phyloP scores from a whole-genome alignment of 352 stramenopile species.

The Pythium vanterpoolii region DNA sequence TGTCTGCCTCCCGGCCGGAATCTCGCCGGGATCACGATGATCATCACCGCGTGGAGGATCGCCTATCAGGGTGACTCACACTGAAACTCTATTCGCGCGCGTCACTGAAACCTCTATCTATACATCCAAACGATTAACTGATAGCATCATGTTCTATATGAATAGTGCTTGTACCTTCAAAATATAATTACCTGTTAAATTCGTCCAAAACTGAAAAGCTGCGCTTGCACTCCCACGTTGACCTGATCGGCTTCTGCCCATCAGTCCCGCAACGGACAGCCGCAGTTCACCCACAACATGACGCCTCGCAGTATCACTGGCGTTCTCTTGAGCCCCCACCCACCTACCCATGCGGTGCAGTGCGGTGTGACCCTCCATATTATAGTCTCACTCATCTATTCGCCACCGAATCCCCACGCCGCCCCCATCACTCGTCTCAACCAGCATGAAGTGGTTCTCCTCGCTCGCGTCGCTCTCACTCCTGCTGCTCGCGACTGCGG shows the following conservation, averaged over 20 bases:
- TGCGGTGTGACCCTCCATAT: too few relatives aligned
- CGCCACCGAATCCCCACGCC: neutral
- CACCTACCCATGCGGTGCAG: too few relatives aligned
- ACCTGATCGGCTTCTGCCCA: neutral
- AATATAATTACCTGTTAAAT: neutral
- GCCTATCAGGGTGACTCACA: neutral
- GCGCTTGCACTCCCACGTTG: neutral
- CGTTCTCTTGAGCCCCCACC: too few relatives aligned
- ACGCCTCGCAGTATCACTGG: neutral
- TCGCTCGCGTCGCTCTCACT: neutral
- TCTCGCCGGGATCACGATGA: too few relatives aligned
- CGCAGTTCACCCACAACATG: neutral
- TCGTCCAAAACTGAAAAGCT: neutral
- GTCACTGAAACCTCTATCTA: neutral
- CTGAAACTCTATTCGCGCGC: neutral
- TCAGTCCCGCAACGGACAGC: neutral
- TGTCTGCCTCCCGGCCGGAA: too few relatives aligned
- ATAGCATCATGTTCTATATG: too few relatives aligned
- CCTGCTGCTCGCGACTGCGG: constrained; percentile 1
- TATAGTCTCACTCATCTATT: neutral
- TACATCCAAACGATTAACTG: neutral
- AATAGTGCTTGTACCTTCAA: too few relatives aligned
- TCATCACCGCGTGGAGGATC: too few relatives aligned
- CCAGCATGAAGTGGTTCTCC: constrained; percentile 3
- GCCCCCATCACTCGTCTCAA: neutral